Evolutionary conservation across 257 asterid species (phyloP).

Genomic region (Solanum neorickii): DNA sequence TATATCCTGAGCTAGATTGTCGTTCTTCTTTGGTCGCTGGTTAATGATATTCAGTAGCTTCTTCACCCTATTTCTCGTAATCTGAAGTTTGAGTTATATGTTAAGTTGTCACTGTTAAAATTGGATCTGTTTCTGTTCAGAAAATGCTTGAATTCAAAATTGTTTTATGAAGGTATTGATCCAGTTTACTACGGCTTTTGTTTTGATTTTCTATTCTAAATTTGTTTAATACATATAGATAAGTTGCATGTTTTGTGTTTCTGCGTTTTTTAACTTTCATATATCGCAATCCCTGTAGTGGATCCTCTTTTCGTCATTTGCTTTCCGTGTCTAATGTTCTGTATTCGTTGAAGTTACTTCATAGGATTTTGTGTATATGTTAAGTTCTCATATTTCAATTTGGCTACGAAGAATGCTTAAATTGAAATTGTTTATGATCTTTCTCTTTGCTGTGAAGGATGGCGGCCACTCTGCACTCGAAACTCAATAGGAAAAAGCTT

Average conservation of each 20-base stretch:
- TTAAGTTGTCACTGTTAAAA: background rate
- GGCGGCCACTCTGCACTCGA: conserved; percentile 92
- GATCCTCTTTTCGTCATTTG: background rate
- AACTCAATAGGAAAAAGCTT: conserved; percentile 55
- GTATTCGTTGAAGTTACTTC: background rate
- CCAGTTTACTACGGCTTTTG: conserved; percentile 29
- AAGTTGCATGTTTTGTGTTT: background rate
- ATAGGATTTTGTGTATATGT: background rate
- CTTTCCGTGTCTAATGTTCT: background rate
- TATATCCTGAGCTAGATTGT: background rate
- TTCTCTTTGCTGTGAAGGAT: conserved; percentile 44
- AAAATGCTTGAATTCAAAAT: background rate
- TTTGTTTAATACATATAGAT: background rate
- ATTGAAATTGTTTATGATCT: background rate
- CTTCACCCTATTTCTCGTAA: background rate
- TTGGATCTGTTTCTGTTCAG: background rate
- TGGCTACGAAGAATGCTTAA: background rate
- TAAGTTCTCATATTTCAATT: background rate
- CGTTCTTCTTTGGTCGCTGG: background rate
- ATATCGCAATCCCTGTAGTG: background rate
- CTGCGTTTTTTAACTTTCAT: background rate
- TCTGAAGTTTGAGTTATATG: background rate
- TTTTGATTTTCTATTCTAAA: background rate
- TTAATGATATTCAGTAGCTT: background rate
- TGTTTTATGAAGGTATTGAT: background rate